A percentile compares a stretch with the other conserved stretches of the same genome.
Evolutionary conservation across 495 filamentous ascomycete species (phyloP).

Genomic region (Trichoderma orchidacearum): DNA sequence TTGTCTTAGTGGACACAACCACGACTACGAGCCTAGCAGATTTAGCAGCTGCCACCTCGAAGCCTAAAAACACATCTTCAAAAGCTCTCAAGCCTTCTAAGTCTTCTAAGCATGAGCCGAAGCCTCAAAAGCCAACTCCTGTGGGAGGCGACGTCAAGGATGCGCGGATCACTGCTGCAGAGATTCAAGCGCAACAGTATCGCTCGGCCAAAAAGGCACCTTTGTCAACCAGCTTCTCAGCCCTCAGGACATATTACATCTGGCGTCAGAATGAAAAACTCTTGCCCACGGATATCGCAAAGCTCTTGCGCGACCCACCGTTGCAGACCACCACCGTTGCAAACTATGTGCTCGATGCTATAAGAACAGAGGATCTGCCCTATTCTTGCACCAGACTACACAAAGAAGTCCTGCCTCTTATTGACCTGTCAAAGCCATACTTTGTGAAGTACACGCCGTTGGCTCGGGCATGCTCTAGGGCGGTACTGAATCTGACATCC

Average conservation of each 20-base stretch:
- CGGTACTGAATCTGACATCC: too few relatives aligned
- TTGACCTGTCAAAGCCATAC: not conserved
- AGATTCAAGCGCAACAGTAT: conserved; percentile 18
- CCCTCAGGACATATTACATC: conserved; percentile 47
- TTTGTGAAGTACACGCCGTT: not conserved
- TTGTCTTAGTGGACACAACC: conserved; percentile 1
- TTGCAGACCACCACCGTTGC: conserved; percentile 33
- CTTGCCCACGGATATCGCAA: conserved; percentile 28
- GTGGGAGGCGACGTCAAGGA: conserved; percentile 10
- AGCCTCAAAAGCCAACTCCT: not conserved
- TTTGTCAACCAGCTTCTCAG: conserved; percentile 7
- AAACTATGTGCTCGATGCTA: conserved; percentile 31
- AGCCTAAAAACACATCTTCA: not conserved
- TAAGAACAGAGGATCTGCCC: conserved; percentile 25
- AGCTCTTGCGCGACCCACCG: conserved; percentile 40
- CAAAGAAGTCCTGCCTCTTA: not conserved
- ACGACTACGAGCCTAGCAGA: too few relatives aligned
- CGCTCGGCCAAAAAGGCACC: conserved; percentile 5
- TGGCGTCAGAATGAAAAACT: conserved; percentile 40
- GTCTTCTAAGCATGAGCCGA: not conserved
- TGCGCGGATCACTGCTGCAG: conserved; percentile 20
- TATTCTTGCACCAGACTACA: conserved; percentile 6
- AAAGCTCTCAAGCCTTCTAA: not conserved
- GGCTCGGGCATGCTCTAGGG: not conserved
- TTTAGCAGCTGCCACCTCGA: not conserved